Base-by-base conservation (phyloP, 1,284 basidiomycete genomes). In the Malassezia equina region DNA sequence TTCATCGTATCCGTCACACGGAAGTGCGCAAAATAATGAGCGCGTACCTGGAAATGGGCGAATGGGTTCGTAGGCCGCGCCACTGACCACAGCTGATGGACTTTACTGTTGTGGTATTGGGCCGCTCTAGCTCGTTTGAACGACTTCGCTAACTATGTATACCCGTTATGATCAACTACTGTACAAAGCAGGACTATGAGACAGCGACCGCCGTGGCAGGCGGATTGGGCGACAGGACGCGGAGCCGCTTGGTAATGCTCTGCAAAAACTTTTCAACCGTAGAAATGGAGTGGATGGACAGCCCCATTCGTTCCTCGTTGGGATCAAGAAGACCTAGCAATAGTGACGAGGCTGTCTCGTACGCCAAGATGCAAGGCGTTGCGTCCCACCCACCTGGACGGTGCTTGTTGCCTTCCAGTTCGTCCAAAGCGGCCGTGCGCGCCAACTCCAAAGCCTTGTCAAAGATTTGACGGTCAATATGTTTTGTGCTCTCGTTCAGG, bases 331-430 rank as follows among this genome's bases (percentile, higher is more conserved):
- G 79, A 0, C 89, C 86, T 62, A 88, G 86, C 24, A 98, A 78
- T 71, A 91, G 86, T 86, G 88, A 93, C 17, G 94, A 76, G 0
- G 90, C 89, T 60, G 89, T 89, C 71, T 95, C 91, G 76, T 98
- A 98, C 32, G 91, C 80, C 68, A 86, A 85, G 77, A 94, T 86
- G 71, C 90, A 94, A 64, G 86, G 84, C 25, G 69, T 52, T 4
- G 76, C 67, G 61, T 90, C 86, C 19, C 88, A 84, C 63, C 89
- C 86, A 23, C 48, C 43, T 2, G 60, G 59, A 7, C 63, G 59
- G 9, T 29, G 32, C n/a, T 63, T 62, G 31, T 72, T 67, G 51
- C 67, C 69, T 21, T 87, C 79, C 0, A 96, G 80, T 72, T 98
- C 93, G 69, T 90, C 88, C 25, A 86, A 81, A 0, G 93, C 93